These are phyloP conservation scores for Anthracocystis setariae DNA, from an alignment of 1,284 basidiomycete genomes.

Conservation along the genomic window DNA sequence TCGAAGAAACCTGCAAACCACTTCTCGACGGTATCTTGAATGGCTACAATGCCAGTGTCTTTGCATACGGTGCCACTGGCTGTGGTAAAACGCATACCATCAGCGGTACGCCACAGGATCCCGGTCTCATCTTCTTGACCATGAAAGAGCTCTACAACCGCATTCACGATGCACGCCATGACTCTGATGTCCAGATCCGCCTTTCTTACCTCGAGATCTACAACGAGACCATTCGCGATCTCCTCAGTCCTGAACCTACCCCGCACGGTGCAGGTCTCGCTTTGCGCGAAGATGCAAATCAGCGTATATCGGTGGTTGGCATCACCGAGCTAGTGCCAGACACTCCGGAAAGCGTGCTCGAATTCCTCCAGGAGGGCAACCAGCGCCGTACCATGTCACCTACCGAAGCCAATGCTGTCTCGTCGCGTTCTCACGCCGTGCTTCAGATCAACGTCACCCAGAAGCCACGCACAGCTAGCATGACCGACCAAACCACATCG, in stretches of 20 bases:
- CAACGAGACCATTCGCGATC: slow-evolving; percentile 66
- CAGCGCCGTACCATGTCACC: slow-evolving; percentile 64
- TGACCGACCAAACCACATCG: slow-evolving; percentile 60
- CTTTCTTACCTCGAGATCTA: slow-evolving; percentile 68
- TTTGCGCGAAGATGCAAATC: slow-evolving; percentile 63
- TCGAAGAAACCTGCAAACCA: slow-evolving; percentile 61
- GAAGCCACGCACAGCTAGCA: slow-evolving; percentile 62
- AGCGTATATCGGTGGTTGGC: slow-evolving; percentile 66
- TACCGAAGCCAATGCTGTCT: slow-evolving; percentile 66
- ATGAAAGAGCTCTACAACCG: slow-evolving; percentile 66
- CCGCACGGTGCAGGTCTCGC: slow-evolving; percentile 62
- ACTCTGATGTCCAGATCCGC: slow-evolving; percentile 62
- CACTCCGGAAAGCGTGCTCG: slow-evolving; percentile 62
- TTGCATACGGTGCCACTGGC: slow-evolving; percentile 67
- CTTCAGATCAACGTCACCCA: slow-evolving; percentile 67
- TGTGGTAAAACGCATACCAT: slow-evolving; percentile 68
- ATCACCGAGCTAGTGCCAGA: slow-evolving; percentile 66
- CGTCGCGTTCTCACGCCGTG: slow-evolving; percentile 65
- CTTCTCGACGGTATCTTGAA: slow-evolving; percentile 63
- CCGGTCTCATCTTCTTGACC: slow-evolving; percentile 67
- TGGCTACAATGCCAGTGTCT: slow-evolving; percentile 67
- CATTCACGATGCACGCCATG: slow-evolving; percentile 56
- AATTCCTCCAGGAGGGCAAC: slow-evolving; percentile 66
- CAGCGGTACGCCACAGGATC: slow-evolving; percentile 62
- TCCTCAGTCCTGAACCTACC: slow-evolving; percentile 62